Conservation (phyloP, 345 rosid species). For the Moricandia moricandioides region DNA sequence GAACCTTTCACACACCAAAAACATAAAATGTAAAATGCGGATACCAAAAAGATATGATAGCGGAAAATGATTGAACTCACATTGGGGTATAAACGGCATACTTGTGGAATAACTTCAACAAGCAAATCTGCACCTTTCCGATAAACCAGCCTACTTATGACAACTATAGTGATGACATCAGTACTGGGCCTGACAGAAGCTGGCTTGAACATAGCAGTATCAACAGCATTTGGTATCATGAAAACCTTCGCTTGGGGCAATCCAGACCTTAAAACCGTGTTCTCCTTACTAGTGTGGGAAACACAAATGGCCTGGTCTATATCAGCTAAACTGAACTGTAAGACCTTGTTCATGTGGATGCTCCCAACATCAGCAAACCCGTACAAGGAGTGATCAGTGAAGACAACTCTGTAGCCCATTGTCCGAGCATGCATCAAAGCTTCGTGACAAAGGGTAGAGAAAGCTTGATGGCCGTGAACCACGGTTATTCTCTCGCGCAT, state of each 20-base stretch:
- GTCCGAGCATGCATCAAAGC: constrained; percentile 93
- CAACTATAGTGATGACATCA: constrained; percentile 73
- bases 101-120: constrained; percentile 92
- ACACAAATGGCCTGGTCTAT: constrained; percentile 95
- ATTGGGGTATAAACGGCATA: constrained; percentile 65
- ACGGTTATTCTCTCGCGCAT: constrained; percentile 71
- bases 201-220: constrained; percentile 95
- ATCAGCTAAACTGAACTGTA: constrained; percentile 92
- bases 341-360: constrained; percentile 94
- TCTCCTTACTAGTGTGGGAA: constrained; percentile 96
- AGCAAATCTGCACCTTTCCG: constrained; percentile 96
- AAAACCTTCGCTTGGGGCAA: constrained; percentile 82
- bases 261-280: constrained; percentile 87
- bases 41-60: neutral
- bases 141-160: constrained; percentile 92
- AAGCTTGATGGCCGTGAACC: constrained; percentile 97
- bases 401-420: constrained; percentile 86
- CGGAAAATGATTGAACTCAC: constrained; percentile 47
- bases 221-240: constrained; percentile 96
- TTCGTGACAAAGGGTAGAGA: constrained; percentile 96
- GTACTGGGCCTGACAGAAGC: constrained; percentile 51
- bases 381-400: constrained; percentile 90
- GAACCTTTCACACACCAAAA: constrained; percentile 51
- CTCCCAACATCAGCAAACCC: constrained; percentile 97
- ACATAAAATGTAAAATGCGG: neutral